Evolutionary conservation across 805 yeast species (phyloP).

Genomic region (Clavispora carvajalis): DNA sequence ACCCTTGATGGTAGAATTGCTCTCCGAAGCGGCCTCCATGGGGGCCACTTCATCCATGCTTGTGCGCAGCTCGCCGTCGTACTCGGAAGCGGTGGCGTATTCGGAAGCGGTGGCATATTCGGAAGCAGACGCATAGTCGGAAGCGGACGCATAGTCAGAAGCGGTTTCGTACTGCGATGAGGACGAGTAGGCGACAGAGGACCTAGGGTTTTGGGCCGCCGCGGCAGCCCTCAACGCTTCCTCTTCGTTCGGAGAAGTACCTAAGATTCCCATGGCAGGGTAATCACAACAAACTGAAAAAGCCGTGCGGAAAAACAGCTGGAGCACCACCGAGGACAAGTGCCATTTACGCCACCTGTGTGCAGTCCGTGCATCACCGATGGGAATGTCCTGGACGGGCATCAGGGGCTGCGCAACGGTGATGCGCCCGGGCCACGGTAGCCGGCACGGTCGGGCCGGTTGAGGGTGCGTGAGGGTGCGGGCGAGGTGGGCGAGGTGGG

Average conservation of each 20-base stretch:
- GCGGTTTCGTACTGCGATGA: slow-evolving; percentile 18
- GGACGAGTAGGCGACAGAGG: slow-evolving; percentile 6
- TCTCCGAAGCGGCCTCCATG: slow-evolving; percentile 6
- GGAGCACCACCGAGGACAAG: background rate
- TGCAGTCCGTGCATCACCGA: no score
- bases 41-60: no score
- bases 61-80: background rate
- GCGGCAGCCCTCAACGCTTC: slow-evolving; percentile 24
- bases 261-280: slow-evolving; percentile 28
- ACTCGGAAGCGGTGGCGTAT: slow-evolving; percentile 23
- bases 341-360: no score
- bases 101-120: slow-evolving; percentile 32
- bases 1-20: slow-evolving; percentile 9
- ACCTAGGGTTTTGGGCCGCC: slow-evolving; percentile 1
- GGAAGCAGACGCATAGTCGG: slow-evolving; percentile 10
- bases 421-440: no score
- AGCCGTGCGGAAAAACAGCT: background rate
- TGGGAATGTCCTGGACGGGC: no score
- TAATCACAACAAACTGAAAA: background rate
- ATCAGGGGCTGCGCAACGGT: no score
- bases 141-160: slow-evolving; percentile 33
- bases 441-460: no score
- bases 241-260: slow-evolving; percentile 29
- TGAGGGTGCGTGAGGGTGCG: no score
- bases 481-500: no score